Evolutionary conservation across 371 early-diverging fungal species (phyloP).

Genomic region (Mucor saturninus): DNA sequence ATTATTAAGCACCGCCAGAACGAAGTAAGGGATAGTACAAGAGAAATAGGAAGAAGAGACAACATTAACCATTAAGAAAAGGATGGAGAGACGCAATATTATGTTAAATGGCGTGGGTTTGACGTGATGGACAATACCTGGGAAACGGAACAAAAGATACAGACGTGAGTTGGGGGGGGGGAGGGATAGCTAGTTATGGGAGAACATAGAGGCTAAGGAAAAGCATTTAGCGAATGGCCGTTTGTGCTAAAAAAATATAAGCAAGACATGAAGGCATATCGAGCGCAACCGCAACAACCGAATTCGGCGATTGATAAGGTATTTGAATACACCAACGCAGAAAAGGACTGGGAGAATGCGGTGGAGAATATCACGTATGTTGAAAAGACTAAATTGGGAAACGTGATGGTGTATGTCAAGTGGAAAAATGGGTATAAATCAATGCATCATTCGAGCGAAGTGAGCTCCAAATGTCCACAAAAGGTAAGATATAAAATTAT

Average conservation of each 20-base stretch:
- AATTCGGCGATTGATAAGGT: neutral
- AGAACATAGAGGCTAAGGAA: neutral
- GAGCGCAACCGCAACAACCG: neutral
- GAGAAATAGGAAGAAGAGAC: neutral
- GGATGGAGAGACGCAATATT: constrained; percentile 21
- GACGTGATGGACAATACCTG: constrained; percentile 29
- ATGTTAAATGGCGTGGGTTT: constrained; percentile 33
- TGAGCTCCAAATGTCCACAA: constrained; percentile 31
- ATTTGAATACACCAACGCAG: constrained; percentile 11
- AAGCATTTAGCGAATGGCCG: constrained; percentile 24
- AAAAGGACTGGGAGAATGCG: constrained; percentile 21
- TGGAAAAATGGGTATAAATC: constrained; percentile 34
- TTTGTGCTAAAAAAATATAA: constrained; percentile 11
- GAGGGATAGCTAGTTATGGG: neutral
- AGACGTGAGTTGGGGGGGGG: constrained; percentile 1
- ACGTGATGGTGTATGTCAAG: constrained; percentile 22
- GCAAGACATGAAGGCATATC: neutral
- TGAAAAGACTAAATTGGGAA: constrained; percentile 20
- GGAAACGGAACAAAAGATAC: constrained; percentile 24
- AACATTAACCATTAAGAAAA: constrained; percentile 1
- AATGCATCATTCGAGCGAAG: constrained; percentile 28
- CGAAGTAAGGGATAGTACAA: constrained; percentile 8
- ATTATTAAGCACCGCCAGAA: constrained; percentile 14
- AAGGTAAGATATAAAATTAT: constrained; percentile 14
- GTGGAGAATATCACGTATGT: constrained; percentile 20